Base-by-base conservation (phyloP, 805 yeast genomes). In the Nematodospora valgi region DNA sequence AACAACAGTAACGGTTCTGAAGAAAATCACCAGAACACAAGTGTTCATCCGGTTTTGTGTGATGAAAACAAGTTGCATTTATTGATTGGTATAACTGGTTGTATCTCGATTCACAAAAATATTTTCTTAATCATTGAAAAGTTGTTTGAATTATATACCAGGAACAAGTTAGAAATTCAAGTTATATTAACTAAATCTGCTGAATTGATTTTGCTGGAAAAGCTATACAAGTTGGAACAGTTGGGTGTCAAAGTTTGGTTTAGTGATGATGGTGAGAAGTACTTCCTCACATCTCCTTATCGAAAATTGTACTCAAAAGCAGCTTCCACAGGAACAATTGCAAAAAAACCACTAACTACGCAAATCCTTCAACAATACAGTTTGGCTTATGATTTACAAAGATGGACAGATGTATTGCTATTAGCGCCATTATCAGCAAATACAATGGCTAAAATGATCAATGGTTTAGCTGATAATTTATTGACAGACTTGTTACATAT, bases 331-430 rank as follows among this genome's bases (percentile, higher is more conserved):
- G 20, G 37, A 18, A 25, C 16, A 13, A 9, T 39, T 3, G 22
- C 38, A 3, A 24, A 23, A 14, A 38, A 37, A 22, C 24, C 31
- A 9, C 21, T 42, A 15, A 41, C 44, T 14, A 35, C 45, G 9
- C 39, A 33, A 14, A 14, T 40, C 3, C 28, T 48, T 8, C 43
- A 41, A 22, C 48, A 48, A 27, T 47, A 36, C 35, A 23, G 35
- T 12, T 32, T 53, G 14, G 39, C 51, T 11, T 46, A 43, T 25
- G 49, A 54, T 4, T 33, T 54, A 14, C 56, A 48, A 30, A 38
- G 39, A 37, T 54, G 59, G 59, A 51, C 59, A 7, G 59, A 54
- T 34, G 53, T 54, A 5, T 38, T 54, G n/a, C 39, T 54, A 23
- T 13, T 54, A 4, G 52, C 56, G 2, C 59, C 59, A 2, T 34